Percentiles rank a stretch among this genome's conserved stretches.
Evolutionary conservation across 257 asterid species (phyloP).

Genomic region (Craterostigma plantagineum): DNA sequence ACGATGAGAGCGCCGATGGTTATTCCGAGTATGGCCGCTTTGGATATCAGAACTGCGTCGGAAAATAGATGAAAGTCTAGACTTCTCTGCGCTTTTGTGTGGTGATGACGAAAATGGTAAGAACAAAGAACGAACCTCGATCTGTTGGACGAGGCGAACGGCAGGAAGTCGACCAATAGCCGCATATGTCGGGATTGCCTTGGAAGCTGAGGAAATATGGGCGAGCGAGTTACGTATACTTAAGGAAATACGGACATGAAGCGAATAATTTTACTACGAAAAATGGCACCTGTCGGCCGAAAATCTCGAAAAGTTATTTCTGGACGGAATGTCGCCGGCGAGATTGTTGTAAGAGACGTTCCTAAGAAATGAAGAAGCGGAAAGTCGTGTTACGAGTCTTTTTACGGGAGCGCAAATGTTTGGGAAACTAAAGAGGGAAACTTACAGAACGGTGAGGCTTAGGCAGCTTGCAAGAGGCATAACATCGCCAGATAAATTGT

Average conservation of each 20-base stretch:
- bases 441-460: slow-evolving; percentile 70
- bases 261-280: background rate
- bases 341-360: slow-evolving; percentile 79
- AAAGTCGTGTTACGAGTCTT: background rate
- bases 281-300: slow-evolving; percentile 45
- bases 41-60: slow-evolving; percentile 50
- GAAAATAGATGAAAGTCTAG: background rate
- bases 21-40: slow-evolving; percentile 92
- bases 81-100: background rate
- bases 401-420: background rate
- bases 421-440: background rate
- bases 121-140: slow-evolving; percentile 33
- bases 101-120: background rate
- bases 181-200: slow-evolving; percentile 86
- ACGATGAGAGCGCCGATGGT: slow-evolving; percentile 72
- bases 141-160: slow-evolving; percentile 33
- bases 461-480: slow-evolving; percentile 48
- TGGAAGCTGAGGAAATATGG: slow-evolving; percentile 28
- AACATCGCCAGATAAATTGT: slow-evolving; percentile 77
- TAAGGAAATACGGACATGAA: background rate
- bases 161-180: slow-evolving; percentile 63
- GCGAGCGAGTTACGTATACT: background rate
- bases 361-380: slow-evolving; percentile 13
- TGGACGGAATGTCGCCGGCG: slow-evolving; percentile 63
- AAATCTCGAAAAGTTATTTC: slow-evolving; percentile 82